These are phyloP conservation scores for Calonectria pseudoreteaudii DNA, from an alignment of 2,329 filamentous ascomycete genomes.

Conservation along the genomic window DNA sequence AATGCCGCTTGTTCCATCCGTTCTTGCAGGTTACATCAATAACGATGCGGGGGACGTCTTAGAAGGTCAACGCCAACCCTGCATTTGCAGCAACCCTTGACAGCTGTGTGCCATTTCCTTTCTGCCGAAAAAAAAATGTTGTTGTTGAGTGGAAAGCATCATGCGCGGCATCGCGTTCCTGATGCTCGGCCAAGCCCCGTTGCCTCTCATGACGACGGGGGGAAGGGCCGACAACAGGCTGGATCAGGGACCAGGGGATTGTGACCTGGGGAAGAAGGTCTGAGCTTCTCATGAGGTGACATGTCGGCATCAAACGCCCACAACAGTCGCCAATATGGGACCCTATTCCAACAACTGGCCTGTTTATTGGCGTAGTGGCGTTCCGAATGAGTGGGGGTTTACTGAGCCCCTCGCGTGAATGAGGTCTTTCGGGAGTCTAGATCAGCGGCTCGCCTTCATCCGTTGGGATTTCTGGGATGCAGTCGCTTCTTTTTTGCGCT, in stretches of 20 bases:
- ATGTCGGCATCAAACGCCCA: slow-evolving; percentile 19
- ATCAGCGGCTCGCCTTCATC: slow-evolving; percentile 17
- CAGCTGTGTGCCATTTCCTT: not conserved
- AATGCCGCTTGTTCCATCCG: slow-evolving; percentile 10
- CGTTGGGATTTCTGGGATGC: slow-evolving; percentile 22
- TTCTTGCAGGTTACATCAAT: slow-evolving; percentile 1
- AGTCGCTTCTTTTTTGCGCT: slow-evolving; percentile 17
- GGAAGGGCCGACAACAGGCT: slow-evolving; percentile 20
- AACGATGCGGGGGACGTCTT: slow-evolving; percentile 14
- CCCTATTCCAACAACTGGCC: slow-evolving; percentile 7
- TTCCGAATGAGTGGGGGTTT: slow-evolving; percentile 18
- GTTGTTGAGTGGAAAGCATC: not conserved
- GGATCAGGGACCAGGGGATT: slow-evolving; percentile 27
- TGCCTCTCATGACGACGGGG: slow-evolving; percentile 21
- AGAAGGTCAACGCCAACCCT: not conserved
- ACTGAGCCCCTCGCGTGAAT: slow-evolving; percentile 24
- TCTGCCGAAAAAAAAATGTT: not conserved
- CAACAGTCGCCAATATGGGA: slow-evolving; percentile 18
- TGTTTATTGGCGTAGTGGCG: slow-evolving; percentile 18
- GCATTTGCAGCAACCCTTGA: slow-evolving; percentile 3
- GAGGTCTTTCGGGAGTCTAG: slow-evolving; percentile 10
- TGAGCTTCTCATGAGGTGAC: slow-evolving; percentile 32
- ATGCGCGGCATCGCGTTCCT: not conserved
- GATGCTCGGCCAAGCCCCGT: slow-evolving; percentile 3
- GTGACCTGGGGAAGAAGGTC: slow-evolving; percentile 25